Base-by-base conservation (phyloP, 306 rosid species). In the Malus sieversii region DNA sequence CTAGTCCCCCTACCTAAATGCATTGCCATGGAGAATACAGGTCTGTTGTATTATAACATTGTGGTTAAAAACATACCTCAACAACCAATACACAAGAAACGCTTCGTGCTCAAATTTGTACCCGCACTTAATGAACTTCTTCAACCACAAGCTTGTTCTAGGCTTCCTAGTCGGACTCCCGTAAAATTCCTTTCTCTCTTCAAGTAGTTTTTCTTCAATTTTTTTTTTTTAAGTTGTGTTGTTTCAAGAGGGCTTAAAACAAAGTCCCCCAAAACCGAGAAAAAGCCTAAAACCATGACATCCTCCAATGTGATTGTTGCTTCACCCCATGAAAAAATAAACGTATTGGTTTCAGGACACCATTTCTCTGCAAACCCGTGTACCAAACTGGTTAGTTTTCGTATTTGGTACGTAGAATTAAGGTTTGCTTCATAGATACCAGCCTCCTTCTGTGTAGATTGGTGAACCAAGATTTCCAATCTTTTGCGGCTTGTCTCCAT, bases 231-330 rank as follows among this genome's bases (percentile, higher is more conserved):
- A 60, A 68, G 40, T 3, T 77, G 61, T 18, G 16, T 25, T 53
- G 35, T 60, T n/a, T 59, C 46, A 20, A 81, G 70, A 13, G 65
- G 74, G 11, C 61, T 42, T 1, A 48, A 65, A 55, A 71, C 52
- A 71, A 78, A 76, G 64, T 66, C 64, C 0, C 81, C 84, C 63
- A 76, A 71, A 42, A 81, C 78, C 4, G 78, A 73, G 33, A 25
- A 22, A 6, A 81, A 75, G 5, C 81, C 85, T 14, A 77, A 66
- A 46, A 87, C 68, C 83, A 82, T 75, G 3, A 86, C 69, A 79
- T 90, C 95, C 77, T 90, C 92, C 80, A 90, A 72, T 0, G 91
- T 85, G 70, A 89, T 79, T 0, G 91, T 84, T 14, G 86, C 87
- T 78, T 85, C 91, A 42, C 74, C 90, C 89, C 91, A 87, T 0